phyloP scores from a whole-genome alignment of 306 rosid genomes.

The Dalbergia oliveri region DNA sequence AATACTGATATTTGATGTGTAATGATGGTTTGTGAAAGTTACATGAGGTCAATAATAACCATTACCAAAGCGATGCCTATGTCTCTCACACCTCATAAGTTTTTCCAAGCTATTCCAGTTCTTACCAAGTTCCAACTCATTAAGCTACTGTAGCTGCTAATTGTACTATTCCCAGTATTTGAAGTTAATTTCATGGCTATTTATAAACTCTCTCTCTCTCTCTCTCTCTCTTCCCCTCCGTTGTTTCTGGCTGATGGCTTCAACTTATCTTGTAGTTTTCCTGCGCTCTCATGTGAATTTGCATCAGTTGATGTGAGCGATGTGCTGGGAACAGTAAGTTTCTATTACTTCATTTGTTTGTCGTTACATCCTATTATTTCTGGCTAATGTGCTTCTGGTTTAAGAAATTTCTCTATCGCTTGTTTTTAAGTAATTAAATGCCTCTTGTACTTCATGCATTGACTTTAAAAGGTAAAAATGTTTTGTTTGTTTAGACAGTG shows the following conservation, averaged over 20 bases:
- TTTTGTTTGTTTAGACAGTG: constrained; percentile 14
- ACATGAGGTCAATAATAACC: constrained; percentile 14
- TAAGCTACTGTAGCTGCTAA: constrained; percentile 9
- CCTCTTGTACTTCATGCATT: constrained; percentile 3
- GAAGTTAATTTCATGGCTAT: constrained; percentile 2
- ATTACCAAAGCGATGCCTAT: constrained; percentile 1
- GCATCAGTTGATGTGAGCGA: constrained; percentile 92
- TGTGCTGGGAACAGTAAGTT: constrained; percentile 97
- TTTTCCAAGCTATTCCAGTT: background rate
- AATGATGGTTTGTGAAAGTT: constrained; percentile 37
- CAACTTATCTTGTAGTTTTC: constrained; percentile 73
- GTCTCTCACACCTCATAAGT: constrained; percentile 30
- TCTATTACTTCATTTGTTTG: constrained; percentile 40
- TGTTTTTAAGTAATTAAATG: constrained; percentile 26
- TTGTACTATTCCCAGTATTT: background rate
- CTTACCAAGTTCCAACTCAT: constrained; percentile 20
- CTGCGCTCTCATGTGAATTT: constrained; percentile 95
- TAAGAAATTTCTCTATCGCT: constrained; percentile 23
- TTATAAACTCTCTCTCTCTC: constrained; percentile 28
- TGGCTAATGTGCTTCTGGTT: constrained; percentile 41
- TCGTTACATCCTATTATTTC: constrained; percentile 16
- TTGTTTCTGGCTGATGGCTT: constrained; percentile 44
- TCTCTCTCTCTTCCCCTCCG: background rate
- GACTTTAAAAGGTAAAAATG: background rate
- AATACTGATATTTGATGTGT: constrained; percentile 13